Conservation (phyloP, 352 stramenopile genomes). For the Bremia lactucae region DNA sequence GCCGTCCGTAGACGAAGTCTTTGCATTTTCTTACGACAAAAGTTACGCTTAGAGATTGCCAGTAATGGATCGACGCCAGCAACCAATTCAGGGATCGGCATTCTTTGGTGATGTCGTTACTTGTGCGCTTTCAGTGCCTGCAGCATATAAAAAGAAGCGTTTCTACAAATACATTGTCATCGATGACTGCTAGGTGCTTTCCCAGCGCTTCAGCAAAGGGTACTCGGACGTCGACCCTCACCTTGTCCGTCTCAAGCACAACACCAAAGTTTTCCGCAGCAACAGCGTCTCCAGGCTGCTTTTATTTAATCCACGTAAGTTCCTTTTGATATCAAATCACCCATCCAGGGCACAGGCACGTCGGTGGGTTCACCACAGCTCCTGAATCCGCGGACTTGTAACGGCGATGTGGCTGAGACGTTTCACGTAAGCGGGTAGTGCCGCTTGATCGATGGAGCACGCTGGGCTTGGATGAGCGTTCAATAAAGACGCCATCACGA, state of each 20-base stretch:
- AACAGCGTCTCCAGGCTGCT: conserved; percentile 88
- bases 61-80: conserved; percentile 38
- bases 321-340: conserved; percentile 96
- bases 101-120: too few relatives aligned
- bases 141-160: conserved; percentile 88
- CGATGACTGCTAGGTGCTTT: conserved; percentile 84
- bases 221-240: conserved; percentile 83
- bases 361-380: conserved; percentile 21
- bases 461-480: too few relatives aligned
- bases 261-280: conserved; percentile 93
- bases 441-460: too few relatives aligned
- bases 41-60: conserved; percentile 33
- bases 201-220: conserved; percentile 82
- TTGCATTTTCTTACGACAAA: conserved; percentile 95
- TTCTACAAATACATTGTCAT: conserved; percentile 93
- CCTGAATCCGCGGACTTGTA: conserved; percentile 30
- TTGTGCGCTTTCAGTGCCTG: conserved; percentile 14
- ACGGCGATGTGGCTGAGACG: neutral
- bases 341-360: conserved; percentile 84
- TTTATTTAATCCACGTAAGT: conserved; percentile 95
- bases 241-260: too few relatives aligned
- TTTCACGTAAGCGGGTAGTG: too few relatives aligned
- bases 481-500: too few relatives aligned
- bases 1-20: conserved; percentile 96
- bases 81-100: conserved; percentile 9